Evolutionary conservation across 768 basidiomycete species (phyloP), one percentile per base, ranked within the genome.

Genomic region (Tricholoma sp.): DNA sequence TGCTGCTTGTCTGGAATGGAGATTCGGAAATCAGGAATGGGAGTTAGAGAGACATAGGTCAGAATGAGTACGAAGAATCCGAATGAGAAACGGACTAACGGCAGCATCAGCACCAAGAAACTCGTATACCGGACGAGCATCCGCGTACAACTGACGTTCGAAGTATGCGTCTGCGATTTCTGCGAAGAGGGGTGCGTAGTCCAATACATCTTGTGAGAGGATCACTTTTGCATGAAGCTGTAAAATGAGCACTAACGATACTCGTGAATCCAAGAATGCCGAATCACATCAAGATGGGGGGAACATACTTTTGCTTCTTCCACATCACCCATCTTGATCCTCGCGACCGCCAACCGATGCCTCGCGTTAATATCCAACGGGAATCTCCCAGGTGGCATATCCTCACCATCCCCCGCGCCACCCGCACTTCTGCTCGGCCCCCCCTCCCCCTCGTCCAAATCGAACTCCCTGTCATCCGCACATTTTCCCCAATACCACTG

Each of bases 391-490:
- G 81, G 78, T 46, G 78, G 78, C 5, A 84, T 66, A 35, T 79
- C 79, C 2, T 79, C 79, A 35, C 72, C 65, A 57, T 78, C 76
- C 37, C 73, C 52, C 22, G 62, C 65, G 57, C 77, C n/a, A n/a
- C n/a, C 76, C 35, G 72, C 14, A 31, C 4, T 7, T 8, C 47
- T 49, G 37, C 63, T 58, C 63, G 63, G 50, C 49, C 64, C 64
- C 61, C 70, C 57, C 66, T 72, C 69, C 9, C 5, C 16, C 21
- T 49, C 46, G 46, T 72, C 69, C 18, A 79, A 64, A 65, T 94
- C 91, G 65, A 83, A 99, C 71, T 99, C 96, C 50, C 94, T 77
- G 66, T 99, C 96, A 67, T 99, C 95, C 31, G 81, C 81, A 54
- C 85, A 82, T 19, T 79, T 68, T 61, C 94, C 90, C 94, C 94